Evolutionary conservation across 805 yeast species (phyloP).

Genomic region (Kluyveromyces wickerhamii): DNA sequence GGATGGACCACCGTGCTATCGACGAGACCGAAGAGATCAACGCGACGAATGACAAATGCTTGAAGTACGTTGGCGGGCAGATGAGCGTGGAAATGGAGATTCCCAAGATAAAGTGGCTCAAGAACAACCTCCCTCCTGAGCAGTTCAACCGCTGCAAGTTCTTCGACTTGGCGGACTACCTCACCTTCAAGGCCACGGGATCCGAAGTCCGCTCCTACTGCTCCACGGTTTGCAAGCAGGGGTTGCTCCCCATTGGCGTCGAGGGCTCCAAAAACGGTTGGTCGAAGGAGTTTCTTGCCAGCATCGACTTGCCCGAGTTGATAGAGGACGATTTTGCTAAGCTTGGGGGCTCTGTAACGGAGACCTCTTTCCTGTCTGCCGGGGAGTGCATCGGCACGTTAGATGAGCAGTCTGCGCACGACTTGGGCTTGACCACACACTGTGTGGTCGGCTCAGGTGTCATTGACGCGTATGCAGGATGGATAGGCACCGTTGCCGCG

Average conservation of each 20-base stretch:
- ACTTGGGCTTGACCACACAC: conserved; percentile 70
- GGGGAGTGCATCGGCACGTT: conserved; percentile 85
- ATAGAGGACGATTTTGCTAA: conserved; percentile 65
- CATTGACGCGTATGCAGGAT: conserved; percentile 97
- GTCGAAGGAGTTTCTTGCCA: conserved; percentile 68
- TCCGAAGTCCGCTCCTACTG: conserved; percentile 81
- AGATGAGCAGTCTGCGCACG: conserved; percentile 58
- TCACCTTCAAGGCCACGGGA: conserved; percentile 87
- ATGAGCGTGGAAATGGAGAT: conserved; percentile 99
- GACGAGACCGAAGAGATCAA: conserved; percentile 75
- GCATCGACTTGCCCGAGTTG: conserved; percentile 69
- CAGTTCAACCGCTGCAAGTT: conserved; percentile 59
- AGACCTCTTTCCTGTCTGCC: conserved; percentile 59
- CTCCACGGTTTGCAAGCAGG: conserved; percentile 93
- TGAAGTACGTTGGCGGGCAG: conserved; percentile 91
- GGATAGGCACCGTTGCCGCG: conserved; percentile 98
- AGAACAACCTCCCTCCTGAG: conserved; percentile 64
- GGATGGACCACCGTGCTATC: conserved; percentile 98
- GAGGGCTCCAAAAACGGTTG: conserved; percentile 84
- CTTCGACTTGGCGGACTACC: conserved; percentile 85
- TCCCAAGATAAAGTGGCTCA: conserved; percentile 95
- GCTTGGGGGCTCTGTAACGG: conserved; percentile 76
- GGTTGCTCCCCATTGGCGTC: conserved; percentile 86
- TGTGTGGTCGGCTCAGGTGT: conserved; percentile 93
- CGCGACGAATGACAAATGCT: conserved; percentile 65